phyloP scores from a whole-genome alignment of 306 rosid species.

The Pyrus communis region DNA sequence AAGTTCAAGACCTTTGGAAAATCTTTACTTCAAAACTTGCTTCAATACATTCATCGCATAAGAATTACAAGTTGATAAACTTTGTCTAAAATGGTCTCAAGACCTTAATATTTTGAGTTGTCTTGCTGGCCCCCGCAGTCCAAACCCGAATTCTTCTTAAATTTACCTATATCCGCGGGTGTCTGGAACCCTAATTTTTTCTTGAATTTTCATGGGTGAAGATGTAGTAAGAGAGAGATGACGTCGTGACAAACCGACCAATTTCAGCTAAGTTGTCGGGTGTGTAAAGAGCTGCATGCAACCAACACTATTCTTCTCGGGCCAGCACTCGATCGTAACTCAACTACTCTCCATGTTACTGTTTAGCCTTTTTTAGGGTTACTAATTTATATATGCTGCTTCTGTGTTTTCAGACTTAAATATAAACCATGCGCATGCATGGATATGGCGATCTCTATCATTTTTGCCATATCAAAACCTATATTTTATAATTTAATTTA shows the following conservation, averaged over 20 bases:
- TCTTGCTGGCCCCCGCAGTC: no score
- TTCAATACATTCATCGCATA: no score
- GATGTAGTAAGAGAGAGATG: not conserved
- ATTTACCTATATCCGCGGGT: not conserved
- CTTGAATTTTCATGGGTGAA: not conserved
- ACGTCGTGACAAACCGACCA: conserved; percentile 21
- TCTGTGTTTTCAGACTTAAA: no score
- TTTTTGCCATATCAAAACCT: not conserved
- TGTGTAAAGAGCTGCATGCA: not conserved
- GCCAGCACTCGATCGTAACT: not conserved
- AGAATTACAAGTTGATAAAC: no score
- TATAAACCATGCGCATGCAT: not conserved
- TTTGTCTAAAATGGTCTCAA: no score
- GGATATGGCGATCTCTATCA: not conserved
- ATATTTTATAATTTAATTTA: no score
- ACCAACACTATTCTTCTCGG: not conserved
- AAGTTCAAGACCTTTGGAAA: no score
- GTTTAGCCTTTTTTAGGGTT: not conserved
- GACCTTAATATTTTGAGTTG: no score
- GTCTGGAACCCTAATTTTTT: not conserved
- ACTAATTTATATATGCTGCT: not conserved
- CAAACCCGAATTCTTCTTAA: no score
- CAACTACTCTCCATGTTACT: not conserved
- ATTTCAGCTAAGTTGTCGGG: not conserved
- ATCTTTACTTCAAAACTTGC: no score